phyloP scores from a whole-genome alignment of 768 basidiomycete genomes.

The Suillus lakei region DNA sequence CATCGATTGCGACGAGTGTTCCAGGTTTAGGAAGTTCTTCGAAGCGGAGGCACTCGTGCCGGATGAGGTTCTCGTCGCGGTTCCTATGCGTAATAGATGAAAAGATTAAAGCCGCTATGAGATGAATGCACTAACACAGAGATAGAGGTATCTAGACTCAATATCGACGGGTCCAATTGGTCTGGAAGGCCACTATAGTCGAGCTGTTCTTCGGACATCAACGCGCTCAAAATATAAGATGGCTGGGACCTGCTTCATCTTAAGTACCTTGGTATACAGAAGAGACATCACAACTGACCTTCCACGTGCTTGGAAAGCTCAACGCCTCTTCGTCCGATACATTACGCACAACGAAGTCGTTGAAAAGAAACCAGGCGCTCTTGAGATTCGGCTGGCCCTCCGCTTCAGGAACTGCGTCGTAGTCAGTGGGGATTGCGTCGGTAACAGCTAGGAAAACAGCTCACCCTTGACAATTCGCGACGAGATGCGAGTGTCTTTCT shows the following conservation, averaged over 20 bases:
- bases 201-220: conserved; percentile 59
- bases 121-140: conserved; percentile 59
- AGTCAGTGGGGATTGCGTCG: background rate
- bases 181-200: conserved; percentile 70
- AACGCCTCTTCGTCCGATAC: conserved; percentile 87
- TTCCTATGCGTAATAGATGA: conserved; percentile 51
- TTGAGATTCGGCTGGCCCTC: conserved; percentile 44
- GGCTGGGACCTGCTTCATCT: conserved; percentile 69
- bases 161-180: conserved; percentile 71
- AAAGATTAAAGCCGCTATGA: background rate
- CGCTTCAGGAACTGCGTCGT: conserved; percentile 66
- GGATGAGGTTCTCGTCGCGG: conserved; percentile 72
- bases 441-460: background rate
- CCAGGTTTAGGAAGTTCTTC: conserved; percentile 87
- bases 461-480: conserved; percentile 85
- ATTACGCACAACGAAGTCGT: conserved; percentile 90
- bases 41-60: conserved; percentile 72
- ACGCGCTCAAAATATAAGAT: conserved; percentile 88
- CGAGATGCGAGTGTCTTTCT: conserved; percentile 78
- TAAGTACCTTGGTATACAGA: background rate
- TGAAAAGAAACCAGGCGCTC: conserved; percentile 92
- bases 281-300: conserved; percentile 54
- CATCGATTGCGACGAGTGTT: conserved; percentile 92
- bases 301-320: conserved; percentile 89
- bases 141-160: conserved; percentile 88